Evolutionary conservation across 1,284 basidiomycete genomes (phyloP), one percentile per base, ranked within the genome.

Genomic region (Papiliotrema nemorosa): DNA sequence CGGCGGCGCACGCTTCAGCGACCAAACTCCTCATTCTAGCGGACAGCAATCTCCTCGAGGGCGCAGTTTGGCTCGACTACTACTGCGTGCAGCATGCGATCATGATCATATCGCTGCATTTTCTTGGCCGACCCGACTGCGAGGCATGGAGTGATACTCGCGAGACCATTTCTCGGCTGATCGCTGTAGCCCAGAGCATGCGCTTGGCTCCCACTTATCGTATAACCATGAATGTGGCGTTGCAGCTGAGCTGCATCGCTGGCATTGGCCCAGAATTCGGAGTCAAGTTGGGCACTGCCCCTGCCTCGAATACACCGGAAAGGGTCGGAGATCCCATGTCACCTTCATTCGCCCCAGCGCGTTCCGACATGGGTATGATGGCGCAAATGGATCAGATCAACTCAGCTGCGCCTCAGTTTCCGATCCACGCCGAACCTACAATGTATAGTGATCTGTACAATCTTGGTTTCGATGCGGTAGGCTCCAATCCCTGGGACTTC

Each of bases 211-310:
- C 59, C 12, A 58, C 59, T 3, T 58, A 50, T 36, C 53, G 54
- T 10, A 51, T 60, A 24, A 54, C 54, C 18, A 55, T 55, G 53
- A 55, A 60, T 36, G 53, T 60, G n/a, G 56, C 59, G 4, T 39
- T 51, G 12, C 59, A 55, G 43, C 47, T 58, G 16, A 47, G 45
- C 3, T 55, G 45, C 41, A 55, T 60, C 14, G 47, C 46, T 16
- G 54, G 53, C 9, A 35, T 60, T 6, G 50, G 42, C 6, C 37
- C 49, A 1, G 56, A 53, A n/a, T 33, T 25, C n/a, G 35, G 33
- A 7, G 52, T 39, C n/a, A 22, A 13, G n/a, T 29, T 22, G 7
- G 25, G 18, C 3, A n/a, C n/a, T n/a, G 42, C 18, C 2, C 42
- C 27, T 5, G 9, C 18, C 2, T 14, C 42, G 16, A 27, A 5